A percentile compares a stretch with the other conserved stretches of the same genome.
Evolutionary conservation across 176 grass and related monocot species (phyloP).

Genomic region (Neostapfia colusana): DNA sequence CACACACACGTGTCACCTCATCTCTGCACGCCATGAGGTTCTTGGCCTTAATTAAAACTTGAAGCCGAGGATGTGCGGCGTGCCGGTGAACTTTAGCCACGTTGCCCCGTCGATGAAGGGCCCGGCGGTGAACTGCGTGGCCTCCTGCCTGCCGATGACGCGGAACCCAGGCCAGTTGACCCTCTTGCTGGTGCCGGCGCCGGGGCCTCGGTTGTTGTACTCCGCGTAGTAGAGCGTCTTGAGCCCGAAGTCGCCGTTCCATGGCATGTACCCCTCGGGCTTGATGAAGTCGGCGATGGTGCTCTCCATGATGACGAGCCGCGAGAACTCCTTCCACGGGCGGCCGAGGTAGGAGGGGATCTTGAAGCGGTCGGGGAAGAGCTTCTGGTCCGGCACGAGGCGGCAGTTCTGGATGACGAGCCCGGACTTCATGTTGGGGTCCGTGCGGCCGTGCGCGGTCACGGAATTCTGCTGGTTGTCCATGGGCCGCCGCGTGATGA

Average conservation of each 20-base stretch:
- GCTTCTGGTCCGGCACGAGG: slow-evolving; percentile 57
- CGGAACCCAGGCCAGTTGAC: slow-evolving; percentile 69
- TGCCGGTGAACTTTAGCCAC: slow-evolving; percentile 58
- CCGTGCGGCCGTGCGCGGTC: slow-evolving; percentile 65
- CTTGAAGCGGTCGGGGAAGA: slow-evolving; percentile 55
- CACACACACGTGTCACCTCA: neutral
- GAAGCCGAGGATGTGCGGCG: slow-evolving; percentile 51
- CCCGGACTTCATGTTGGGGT: slow-evolving; percentile 74
- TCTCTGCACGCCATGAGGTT: neutral
- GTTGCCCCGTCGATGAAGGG: slow-evolving; percentile 48
- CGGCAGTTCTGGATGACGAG: slow-evolving; percentile 87
- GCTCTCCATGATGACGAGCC: slow-evolving; percentile 74
- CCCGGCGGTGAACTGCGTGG: slow-evolving; percentile 50
- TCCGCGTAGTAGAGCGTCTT: slow-evolving; percentile 80
- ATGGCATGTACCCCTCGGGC: slow-evolving; percentile 69
- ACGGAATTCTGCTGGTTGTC: slow-evolving; percentile 77
- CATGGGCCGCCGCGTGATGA: slow-evolving; percentile 69
- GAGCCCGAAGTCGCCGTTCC: slow-evolving; percentile 52
- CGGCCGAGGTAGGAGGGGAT: slow-evolving; percentile 73
- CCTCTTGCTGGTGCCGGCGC: slow-evolving; percentile 56
- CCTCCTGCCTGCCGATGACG: slow-evolving; percentile 48
- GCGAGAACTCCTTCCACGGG: slow-evolving; percentile 70
- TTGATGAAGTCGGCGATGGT: slow-evolving; percentile 61
- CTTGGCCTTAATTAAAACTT: slow-evolving; percentile 33
- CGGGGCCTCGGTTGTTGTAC: slow-evolving; percentile 68